phyloP scores from a whole-genome alignment of 768 basidiomycete species.

The Exsudoporus frostii region DNA sequence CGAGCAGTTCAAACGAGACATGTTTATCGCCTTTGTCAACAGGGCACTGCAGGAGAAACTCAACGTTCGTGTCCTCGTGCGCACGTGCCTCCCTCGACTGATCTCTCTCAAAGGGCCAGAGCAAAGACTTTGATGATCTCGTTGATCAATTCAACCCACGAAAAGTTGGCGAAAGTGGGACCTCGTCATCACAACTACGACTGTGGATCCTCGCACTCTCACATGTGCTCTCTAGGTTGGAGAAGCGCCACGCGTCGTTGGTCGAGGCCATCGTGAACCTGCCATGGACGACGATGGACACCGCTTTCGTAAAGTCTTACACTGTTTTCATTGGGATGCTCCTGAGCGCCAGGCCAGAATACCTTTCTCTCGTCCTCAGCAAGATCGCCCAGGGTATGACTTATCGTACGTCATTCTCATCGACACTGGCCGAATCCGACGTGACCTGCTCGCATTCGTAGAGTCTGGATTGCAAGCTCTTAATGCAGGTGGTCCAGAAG shows the following conservation, averaged over 20 bases:
- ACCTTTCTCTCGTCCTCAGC: conserved; percentile 77
- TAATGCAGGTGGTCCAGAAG: conserved; percentile 54
- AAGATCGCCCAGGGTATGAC: conserved; percentile 86
- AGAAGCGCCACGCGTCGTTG: conserved; percentile 72
- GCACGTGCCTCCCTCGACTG: conserved; percentile 11
- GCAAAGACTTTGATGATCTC: conserved; percentile 82
- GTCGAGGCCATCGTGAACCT: conserved; percentile 84
- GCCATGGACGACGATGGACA: conserved; percentile 93
- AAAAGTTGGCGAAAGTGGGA: conserved; percentile 31
- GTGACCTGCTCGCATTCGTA: conserved; percentile 28
- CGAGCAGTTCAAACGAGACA: conserved; percentile 72
- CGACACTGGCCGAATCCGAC: background rate
- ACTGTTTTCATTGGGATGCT: conserved; percentile 89
- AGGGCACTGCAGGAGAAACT: conserved; percentile 76
- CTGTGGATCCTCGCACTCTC: conserved; percentile 85
- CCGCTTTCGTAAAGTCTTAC: conserved; percentile 81
- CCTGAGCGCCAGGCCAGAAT: conserved; percentile 88
- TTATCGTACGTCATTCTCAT: conserved; percentile 60
- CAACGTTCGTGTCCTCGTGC: conserved; percentile 46
- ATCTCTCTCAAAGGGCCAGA: conserved; percentile 52
- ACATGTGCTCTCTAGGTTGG: conserved; percentile 88
- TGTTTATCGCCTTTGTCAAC: conserved; percentile 80
- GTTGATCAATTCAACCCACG: conserved; percentile 78
- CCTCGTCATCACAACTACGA: conserved; percentile 55
- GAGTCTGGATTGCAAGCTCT: conserved; percentile 72